Conservation (phyloP, 331 rosid genomes). For the Saraca asoca region DNA sequence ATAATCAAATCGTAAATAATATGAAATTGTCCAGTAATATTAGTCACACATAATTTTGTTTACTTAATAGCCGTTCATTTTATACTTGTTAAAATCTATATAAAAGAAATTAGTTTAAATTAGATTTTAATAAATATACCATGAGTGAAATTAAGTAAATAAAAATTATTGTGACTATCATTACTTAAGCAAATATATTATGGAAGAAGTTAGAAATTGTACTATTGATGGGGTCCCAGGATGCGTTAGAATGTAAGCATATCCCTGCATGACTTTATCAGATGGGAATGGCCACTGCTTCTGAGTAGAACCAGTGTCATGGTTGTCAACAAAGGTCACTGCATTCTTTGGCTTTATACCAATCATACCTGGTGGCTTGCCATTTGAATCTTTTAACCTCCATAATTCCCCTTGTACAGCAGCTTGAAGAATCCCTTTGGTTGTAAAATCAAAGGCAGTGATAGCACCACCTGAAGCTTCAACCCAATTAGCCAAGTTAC, state of each 20-base stretch:
- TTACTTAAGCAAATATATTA: neutral
- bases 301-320: conserved; percentile 82
- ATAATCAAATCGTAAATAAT: neutral
- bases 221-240: conserved; percentile 76
- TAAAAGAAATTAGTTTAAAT: too few relatives aligned
- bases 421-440: conserved; percentile 68
- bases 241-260: conserved; percentile 79
- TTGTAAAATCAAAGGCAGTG: conserved; percentile 73
- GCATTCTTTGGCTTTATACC: conserved; percentile 72
- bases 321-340: conserved; percentile 78
- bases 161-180: too few relatives aligned
- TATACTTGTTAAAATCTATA: too few relatives aligned
- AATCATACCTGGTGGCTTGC: conserved; percentile 72
- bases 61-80: too few relatives aligned
- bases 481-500: conserved; percentile 53
- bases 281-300: conserved; percentile 70
- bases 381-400: conserved; percentile 67
- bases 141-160: too few relatives aligned
- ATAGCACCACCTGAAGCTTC: conserved; percentile 51
- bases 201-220: conserved; percentile 27
- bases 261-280: conserved; percentile 73
- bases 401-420: conserved; percentile 71
- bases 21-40: too few relatives aligned
- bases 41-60: too few relatives aligned
- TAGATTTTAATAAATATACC: too few relatives aligned